A percentile compares a stretch with the other conserved stretches of the same genome.
Conservation (phyloP, 352 stramenopile genomes). For the Globisporangium abappressorium region DNA sequence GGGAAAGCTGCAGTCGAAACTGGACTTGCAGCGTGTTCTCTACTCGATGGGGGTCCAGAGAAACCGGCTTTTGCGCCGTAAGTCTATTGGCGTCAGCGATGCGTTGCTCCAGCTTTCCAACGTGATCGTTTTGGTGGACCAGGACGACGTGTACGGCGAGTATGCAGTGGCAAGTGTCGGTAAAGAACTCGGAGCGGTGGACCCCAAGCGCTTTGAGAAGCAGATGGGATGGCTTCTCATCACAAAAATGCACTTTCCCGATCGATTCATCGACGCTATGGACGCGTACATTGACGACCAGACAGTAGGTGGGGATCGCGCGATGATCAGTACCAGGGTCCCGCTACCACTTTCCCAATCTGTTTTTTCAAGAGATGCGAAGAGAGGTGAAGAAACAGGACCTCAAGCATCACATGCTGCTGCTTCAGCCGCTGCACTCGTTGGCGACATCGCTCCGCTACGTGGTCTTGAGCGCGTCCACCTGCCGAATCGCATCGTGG, state of each 20-base stretch:
- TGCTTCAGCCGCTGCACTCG: conserved; percentile 2
- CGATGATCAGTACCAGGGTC: background rate
- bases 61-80: conserved; percentile 15
- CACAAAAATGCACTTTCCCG: conserved; percentile 36
- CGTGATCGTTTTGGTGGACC: background rate
- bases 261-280: conserved; percentile 22
- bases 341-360: background rate
- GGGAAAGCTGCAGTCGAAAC: conserved; percentile 19
- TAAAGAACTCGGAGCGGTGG: background rate
- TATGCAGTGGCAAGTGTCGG: background rate
- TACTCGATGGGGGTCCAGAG: conserved; percentile 10
- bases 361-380: background rate
- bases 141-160: conserved; percentile 1
- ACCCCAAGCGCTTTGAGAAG: conserved; percentile 11
- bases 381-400: too few relatives aligned
- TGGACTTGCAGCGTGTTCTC: conserved; percentile 22
- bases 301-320: background rate
- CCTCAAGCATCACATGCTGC: background rate
- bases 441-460: conserved; percentile 2
- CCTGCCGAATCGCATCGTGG: conserved; percentile 7
- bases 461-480: conserved; percentile 1
- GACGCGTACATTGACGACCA: conserved; percentile 16
- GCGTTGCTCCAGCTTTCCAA: background rate
- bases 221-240: conserved; percentile 28
- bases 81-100: background rate